Conservation (phyloP, 139 green algal genomes). For the Axilococcus clingmanii region DNA sequence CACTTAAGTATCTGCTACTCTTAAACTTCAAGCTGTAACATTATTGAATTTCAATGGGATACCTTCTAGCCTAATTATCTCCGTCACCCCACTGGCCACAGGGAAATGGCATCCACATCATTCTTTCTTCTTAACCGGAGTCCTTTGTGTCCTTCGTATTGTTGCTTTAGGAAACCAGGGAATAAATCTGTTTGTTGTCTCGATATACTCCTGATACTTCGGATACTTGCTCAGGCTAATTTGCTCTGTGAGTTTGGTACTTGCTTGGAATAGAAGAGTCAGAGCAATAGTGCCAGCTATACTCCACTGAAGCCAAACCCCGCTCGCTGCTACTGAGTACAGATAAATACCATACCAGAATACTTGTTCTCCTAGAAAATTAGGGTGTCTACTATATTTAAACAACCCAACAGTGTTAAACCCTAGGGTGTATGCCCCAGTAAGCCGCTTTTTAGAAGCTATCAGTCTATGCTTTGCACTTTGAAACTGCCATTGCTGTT, state of each 20-base stretch:
- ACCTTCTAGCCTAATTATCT: too few relatives aligned
- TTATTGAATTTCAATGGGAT: too few relatives aligned
- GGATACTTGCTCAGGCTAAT: constrained; percentile 23
- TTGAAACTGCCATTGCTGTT: constrained; percentile 30
- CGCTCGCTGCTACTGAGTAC: constrained; percentile 12
- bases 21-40: too few relatives aligned
- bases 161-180: too few relatives aligned
- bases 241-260: constrained; percentile 20
- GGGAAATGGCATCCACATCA: too few relatives aligned
- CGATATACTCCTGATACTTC: constrained; percentile 18
- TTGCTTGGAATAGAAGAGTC: constrained; percentile 12
- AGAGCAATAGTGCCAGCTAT: constrained; percentile 2
- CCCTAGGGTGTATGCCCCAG: not conserved
- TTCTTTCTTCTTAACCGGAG: too few relatives aligned
- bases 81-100: too few relatives aligned
- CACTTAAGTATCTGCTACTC: too few relatives aligned
- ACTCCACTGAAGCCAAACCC: constrained; percentile 22
- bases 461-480: not conserved
- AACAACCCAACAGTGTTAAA: constrained; percentile 21
- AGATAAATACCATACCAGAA: constrained; percentile 26
- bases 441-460: not conserved
- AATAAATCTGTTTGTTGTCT: constrained; percentile 14
- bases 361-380: constrained; percentile 21
- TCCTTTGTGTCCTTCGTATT: too few relatives aligned
- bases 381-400: constrained; percentile 19